Percentiles rank a stretch among this genome's conserved stretches.
phyloP scores from a whole-genome alignment of 1,284 basidiomycete species.

The Trametes hirsuta region DNA sequence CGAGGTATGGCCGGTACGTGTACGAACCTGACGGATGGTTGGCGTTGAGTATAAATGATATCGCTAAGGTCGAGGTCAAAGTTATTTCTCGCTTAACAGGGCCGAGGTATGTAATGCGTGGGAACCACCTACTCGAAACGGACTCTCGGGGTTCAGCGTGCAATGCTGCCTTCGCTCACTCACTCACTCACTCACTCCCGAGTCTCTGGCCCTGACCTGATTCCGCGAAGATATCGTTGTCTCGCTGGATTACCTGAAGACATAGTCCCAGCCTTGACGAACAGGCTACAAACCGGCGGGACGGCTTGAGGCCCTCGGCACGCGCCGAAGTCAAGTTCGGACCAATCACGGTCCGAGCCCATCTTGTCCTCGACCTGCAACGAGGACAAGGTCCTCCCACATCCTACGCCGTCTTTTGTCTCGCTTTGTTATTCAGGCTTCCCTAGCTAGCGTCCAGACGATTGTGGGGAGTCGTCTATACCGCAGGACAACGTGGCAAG shows the following conservation, averaged over 20 bases:
- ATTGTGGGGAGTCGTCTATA: not conserved
- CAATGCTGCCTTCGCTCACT: not conserved
- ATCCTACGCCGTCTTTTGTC: constrained; percentile 17
- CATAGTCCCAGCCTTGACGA: no score
- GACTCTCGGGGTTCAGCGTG: not conserved
- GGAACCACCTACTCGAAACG: constrained; percentile 10
- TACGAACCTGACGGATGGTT: not conserved
- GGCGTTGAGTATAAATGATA: not conserved
- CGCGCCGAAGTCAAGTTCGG: constrained; percentile 1
- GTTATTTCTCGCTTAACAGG: not conserved
- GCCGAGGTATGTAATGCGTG: not conserved
- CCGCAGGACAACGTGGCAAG: not conserved
- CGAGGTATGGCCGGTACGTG: no score
- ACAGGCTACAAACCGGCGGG: not conserved
- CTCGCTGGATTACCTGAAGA: no score
- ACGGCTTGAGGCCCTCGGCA: not conserved
- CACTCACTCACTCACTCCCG: no score
- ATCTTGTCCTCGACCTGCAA: constrained; percentile 13
- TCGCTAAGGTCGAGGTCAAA: not conserved
- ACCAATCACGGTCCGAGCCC: constrained; percentile 17
- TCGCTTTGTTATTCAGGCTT: constrained; percentile 1
- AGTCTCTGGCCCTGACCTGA: no score
- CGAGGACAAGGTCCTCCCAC: constrained; percentile 25
- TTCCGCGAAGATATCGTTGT: no score
- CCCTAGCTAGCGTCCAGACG: not conserved